phyloP scores from a whole-genome alignment of 108 stramenopile species.

The Skeletonema costatum region DNA sequence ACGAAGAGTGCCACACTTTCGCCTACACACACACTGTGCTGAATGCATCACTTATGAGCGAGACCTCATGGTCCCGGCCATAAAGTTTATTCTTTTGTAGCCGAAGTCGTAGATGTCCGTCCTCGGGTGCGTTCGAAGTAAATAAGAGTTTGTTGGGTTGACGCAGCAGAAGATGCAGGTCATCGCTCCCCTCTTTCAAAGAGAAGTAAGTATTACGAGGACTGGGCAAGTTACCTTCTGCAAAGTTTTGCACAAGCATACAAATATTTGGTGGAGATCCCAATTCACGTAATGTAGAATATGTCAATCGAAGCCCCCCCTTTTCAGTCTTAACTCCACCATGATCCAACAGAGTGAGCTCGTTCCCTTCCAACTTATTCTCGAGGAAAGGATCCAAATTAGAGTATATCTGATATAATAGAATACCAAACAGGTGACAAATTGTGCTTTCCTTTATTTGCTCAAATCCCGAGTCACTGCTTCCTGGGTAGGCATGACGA shows the following conservation, averaged over 20 bases:
- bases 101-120: neutral
- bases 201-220: slow-evolving; percentile 5
- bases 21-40: slow-evolving; percentile 29
- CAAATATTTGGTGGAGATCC: slow-evolving; percentile 10
- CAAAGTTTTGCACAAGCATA: slow-evolving; percentile 10
- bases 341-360: neutral
- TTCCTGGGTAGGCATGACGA: neutral
- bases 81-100: slow-evolving; percentile 23
- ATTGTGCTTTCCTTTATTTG: neutral
- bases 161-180: slow-evolving; percentile 19
- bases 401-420: neutral
- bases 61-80: slow-evolving; percentile 23
- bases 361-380: neutral
- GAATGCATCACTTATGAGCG: slow-evolving; percentile 27
- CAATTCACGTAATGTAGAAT: slow-evolving; percentile 2
- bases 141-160: slow-evolving; percentile 22
- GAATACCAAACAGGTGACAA: neutral
- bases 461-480: neutral
- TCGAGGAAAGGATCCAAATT: slow-evolving; percentile 3
- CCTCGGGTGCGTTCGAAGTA: neutral
- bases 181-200: slow-evolving; percentile 11
- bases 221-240: neutral
- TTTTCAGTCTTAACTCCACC: neutral
- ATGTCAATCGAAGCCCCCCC: neutral
- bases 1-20: slow-evolving; percentile 34